Base-by-base conservation (phyloP, 2,329 filamentous ascomycete species). In the Penicillium sp. region DNA sequence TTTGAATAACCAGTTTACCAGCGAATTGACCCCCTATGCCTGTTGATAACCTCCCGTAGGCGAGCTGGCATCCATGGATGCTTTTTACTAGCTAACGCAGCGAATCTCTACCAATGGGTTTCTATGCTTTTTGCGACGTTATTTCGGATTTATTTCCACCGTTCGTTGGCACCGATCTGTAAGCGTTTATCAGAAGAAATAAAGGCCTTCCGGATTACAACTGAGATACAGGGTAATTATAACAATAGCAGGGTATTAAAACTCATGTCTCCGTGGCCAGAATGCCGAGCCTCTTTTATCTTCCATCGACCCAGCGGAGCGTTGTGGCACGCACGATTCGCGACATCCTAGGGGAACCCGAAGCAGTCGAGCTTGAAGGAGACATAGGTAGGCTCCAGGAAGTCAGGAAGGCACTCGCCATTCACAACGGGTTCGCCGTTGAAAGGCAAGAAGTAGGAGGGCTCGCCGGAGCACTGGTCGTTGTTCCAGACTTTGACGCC, bases 401-500 rank as follows among this genome's bases (percentile, higher is more conserved):
- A 35, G 9, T 54, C 51, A 10, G 52, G 48, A 15, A 54, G 27
- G 25, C 52, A 54, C 15, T 41, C 8, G 16, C 50, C 50, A 36
- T 48, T 40, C 1, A 40, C 28, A 15, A 54, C 39, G 20, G 48
- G 41, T 29, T 42, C 4, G 32, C 36, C 19, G 5, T 40, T 15
- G 23, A 56, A 48, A 13, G 51, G 51, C 16, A 53, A 27, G 43
- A 50, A 52, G 26, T 39, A 39, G 10, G 29, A 26, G 21, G 43
- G 41, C 25, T 45, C 9, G 29, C 51, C 52, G 4, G 50, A 41
- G 38, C 52, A 55, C 17, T 39, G 42, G 2, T 52, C 53, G 21
- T 47, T 53, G 39, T 56, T 56, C 47, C 43, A 56, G 36, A 54
- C 30, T 9, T n/a, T 36, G 7, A 56, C 37, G 13, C 53, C 51